Base-by-base conservation (phyloP, 345 rosid genomes). In the Eutrema yunnanense region DNA sequence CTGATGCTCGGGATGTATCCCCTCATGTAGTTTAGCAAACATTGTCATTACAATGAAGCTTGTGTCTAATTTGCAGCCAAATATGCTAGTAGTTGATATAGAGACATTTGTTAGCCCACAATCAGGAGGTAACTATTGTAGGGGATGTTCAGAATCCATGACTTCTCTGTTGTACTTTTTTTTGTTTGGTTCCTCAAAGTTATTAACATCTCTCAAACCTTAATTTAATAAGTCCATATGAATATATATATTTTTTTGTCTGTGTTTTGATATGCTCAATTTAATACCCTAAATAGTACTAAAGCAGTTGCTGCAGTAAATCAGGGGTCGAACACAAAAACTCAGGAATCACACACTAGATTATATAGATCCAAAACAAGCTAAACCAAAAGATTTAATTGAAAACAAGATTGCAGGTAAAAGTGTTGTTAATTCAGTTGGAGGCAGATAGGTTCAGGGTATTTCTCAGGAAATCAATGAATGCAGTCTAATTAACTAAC, bases 51-150 rank as follows among this genome's bases (percentile, higher is more conserved):
- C 67, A 52, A n/a, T 40, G 52, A 62, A 67, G 37, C 67, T 75
- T 59, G 14, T 26, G 42, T 76, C 55, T 69, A 16, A 69, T 52
- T 76, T 81, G 68, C 88, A 95, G 99, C 99, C 99, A 48, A 95
- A 95, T 81, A 95, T 95, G 96, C 89, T 95, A 59, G 99, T 95
- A 38, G 96, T 85, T 77, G 97, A 95, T 75, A 64, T 92, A 79
- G 96, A 88, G 83, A 95, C 92, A 78, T 86, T 95, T 50, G 83
- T 75, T 67, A 80, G 88, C 53, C 82, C 89, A 50, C 53, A 78
- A 38, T 65, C 84, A 81, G 71, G 71, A 69, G 94, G 96, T 87
- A 81, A 58, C 34, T 61, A 32, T 34, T 51, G 50, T 38, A 65
- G 68, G 46, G 60, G 47, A 46, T 55, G 29, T 46, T 19, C 58